A percentile compares a stretch with the other conserved stretches of the same genome.
Conservation (phyloP, 495 filamentous ascomycete genomes). For the Podospora pseudoanserina region DNA sequence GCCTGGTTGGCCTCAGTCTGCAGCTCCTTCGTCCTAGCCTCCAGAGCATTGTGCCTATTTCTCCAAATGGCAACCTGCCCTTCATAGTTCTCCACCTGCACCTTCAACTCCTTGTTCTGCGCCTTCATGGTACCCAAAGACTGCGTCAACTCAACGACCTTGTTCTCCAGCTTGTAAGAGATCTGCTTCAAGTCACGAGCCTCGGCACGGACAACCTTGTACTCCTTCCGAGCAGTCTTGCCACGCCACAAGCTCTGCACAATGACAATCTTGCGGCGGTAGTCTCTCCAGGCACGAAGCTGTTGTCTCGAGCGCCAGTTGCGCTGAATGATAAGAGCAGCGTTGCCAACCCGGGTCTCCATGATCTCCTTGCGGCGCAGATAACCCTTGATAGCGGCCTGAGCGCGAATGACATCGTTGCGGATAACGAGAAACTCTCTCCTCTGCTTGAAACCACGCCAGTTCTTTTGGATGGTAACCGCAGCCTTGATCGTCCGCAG, state of each 20-base stretch:
- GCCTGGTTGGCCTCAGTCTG: conserved; percentile 97
- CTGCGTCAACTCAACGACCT: conserved; percentile 97
- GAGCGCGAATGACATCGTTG: conserved; percentile 76
- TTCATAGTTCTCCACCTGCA: conserved; percentile 94
- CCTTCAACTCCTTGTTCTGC: conserved; percentile 83
- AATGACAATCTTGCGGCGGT: conserved; percentile 81
- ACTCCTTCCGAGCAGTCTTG: conserved; percentile 70
- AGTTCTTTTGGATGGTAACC: conserved; percentile 90
- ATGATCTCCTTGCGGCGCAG: conserved; percentile 82
- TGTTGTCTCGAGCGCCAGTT: conserved; percentile 79
- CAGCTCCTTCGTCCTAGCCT: conserved; percentile 85
- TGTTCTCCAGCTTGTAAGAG: conserved; percentile 98
- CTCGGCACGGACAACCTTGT: conserved; percentile 89
- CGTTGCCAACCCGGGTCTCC: conserved; percentile 90
- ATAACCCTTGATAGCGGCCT: conserved; percentile 88
- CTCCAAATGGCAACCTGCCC: conserved; percentile 93
- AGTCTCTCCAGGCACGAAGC: conserved; percentile 78
- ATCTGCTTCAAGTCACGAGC: conserved; percentile 98
- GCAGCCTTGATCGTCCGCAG: conserved; percentile 80
- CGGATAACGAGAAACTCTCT: conserved; percentile 73
- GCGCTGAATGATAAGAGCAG: conserved; percentile 84
- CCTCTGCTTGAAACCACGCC: conserved; percentile 84
- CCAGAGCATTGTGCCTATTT: conserved; percentile 83
- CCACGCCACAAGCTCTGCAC: conserved; percentile 94
- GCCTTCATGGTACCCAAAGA: conserved; percentile 84